These are phyloP conservation scores for Luvunga scandens DNA, from an alignment of 345 rosid species.

Conservation along the genomic window DNA sequence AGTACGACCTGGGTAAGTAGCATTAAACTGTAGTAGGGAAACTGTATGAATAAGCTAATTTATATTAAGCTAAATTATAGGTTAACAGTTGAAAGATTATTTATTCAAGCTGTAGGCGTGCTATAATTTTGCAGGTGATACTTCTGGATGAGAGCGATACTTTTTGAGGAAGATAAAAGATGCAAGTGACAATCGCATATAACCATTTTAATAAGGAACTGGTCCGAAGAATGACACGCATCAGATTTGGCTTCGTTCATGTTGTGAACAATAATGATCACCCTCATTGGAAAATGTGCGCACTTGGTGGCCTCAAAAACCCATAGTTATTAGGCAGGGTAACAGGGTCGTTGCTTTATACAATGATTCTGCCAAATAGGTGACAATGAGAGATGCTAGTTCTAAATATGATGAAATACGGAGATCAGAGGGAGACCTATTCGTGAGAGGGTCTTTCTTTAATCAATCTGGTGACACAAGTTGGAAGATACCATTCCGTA, in stretches of 20 bases:
- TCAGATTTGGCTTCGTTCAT: not conserved
- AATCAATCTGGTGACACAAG: constrained; percentile 44
- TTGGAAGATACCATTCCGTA: not conserved
- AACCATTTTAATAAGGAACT: not conserved
- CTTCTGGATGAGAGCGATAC: not conserved
- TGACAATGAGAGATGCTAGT: constrained; percentile 52
- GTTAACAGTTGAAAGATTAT: too few species aligned
- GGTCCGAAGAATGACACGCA: not conserved
- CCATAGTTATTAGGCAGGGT: constrained; percentile 80
- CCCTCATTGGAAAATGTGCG: constrained; percentile 55
- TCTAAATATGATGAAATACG: constrained; percentile 38
- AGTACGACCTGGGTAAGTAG: too few species aligned
- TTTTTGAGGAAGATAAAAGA: too few species aligned
- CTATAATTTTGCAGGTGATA: not conserved
- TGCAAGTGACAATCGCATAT: not conserved
- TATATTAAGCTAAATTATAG: too few species aligned
- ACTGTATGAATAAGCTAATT: too few species aligned
- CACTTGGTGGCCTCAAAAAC: constrained; percentile 42
- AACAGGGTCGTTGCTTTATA: constrained; percentile 65
- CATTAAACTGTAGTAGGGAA: too few species aligned
- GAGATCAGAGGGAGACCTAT: constrained; percentile 61
- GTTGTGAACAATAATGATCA: constrained; percentile 83
- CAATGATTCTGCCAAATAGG: constrained; percentile 43
- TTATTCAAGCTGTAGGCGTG: constrained; percentile 19
- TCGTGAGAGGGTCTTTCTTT: constrained; percentile 60